phyloP scores from a whole-genome alignment of 2,329 filamentous ascomycete species.

The Fusarium sacchari region DNA sequence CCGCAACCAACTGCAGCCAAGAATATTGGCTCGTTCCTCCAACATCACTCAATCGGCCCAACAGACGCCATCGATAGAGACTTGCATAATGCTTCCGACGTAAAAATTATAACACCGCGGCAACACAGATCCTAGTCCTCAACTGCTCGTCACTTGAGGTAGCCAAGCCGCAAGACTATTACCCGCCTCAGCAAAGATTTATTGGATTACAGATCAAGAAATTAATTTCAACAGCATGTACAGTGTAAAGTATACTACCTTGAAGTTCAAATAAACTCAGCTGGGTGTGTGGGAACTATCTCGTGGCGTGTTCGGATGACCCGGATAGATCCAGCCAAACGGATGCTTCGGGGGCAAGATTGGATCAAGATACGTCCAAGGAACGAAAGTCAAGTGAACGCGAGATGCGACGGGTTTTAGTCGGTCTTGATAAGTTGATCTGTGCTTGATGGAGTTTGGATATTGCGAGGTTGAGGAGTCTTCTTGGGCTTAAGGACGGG shows the following conservation, averaged over 20 bases:
- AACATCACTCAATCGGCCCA: too few relatives aligned
- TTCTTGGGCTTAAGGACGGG: neutral
- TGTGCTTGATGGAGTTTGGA: neutral
- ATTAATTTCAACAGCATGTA: neutral
- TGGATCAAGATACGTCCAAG: neutral
- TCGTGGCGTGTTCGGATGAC: neutral
- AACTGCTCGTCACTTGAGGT: rapidly evolving
- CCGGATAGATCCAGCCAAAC: slow-evolving; percentile 1
- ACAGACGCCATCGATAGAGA: rapidly evolving
- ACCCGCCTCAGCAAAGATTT: rapidly evolving
- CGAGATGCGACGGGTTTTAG: neutral
- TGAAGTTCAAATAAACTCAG: neutral
- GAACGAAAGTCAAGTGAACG: neutral
- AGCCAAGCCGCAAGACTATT: neutral
- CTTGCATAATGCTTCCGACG: neutral
- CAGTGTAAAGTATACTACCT: neutral
- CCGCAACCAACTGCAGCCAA: neutral
- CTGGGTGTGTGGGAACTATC: neutral
- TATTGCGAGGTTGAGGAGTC: neutral
- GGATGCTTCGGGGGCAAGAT: neutral
- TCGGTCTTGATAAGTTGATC: neutral
- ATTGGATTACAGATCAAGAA: rapidly evolving
- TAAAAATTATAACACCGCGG: neutral
- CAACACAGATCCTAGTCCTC: neutral
- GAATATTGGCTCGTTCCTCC: neutral